These are phyloP conservation scores for Plasmodium gaboni DNA, from an alignment of 169 alveolate genomes.

Conservation along the genomic window DNA sequence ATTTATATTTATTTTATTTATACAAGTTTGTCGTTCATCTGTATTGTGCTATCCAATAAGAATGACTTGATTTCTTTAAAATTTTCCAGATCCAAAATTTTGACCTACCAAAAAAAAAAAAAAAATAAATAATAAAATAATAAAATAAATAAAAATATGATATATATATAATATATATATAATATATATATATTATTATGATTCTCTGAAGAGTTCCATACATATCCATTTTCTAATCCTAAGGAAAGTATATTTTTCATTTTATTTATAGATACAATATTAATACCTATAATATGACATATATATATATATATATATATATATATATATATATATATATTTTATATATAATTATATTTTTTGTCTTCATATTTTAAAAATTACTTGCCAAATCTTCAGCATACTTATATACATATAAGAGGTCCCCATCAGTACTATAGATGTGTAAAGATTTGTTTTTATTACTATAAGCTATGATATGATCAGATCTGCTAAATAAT, in stretches of 20 bases:
- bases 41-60: conserved; percentile 9
- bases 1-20: not conserved
- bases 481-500: conserved; percentile 1
- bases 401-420: conserved; percentile 14
- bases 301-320: not conserved
- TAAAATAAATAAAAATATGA: not conserved
- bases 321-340: not conserved
- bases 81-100: conserved; percentile 9
- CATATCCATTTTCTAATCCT: conserved; percentile 37
- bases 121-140: not conserved
- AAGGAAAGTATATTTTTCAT: conserved; percentile 7
- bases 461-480: conserved; percentile 27
- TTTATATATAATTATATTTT: not conserved
- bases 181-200: too few species aligned
- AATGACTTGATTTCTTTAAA: conserved; percentile 30
- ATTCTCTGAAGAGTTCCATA: not conserved
- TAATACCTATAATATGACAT: conserved; percentile 20
- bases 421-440: conserved; percentile 32
- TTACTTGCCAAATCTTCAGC: conserved; percentile 26
- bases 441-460: conserved; percentile 21
- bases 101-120: conserved; percentile 11
- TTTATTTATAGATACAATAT: not conserved
- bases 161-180: too few species aligned
- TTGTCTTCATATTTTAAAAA: not conserved
- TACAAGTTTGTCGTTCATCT: conserved; percentile 32